These are phyloP conservation scores for Mycena galopus DNA, from an alignment of 768 basidiomycete species.

Conservation along the genomic window DNA sequence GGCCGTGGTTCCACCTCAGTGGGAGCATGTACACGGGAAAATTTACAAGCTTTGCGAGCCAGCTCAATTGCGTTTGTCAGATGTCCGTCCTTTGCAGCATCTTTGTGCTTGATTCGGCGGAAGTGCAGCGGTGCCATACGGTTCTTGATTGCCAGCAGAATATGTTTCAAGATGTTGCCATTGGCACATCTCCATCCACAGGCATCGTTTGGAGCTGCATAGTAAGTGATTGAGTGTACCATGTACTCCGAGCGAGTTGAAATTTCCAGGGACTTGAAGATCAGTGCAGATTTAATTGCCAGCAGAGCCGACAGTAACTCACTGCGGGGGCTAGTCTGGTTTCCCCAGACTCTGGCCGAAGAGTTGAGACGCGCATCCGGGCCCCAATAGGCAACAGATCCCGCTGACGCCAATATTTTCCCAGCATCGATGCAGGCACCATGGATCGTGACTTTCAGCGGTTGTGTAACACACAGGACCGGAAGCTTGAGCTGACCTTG, in stretches of 20 bases:
- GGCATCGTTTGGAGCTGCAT: neutral
- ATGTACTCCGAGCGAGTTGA: conserved; percentile 1
- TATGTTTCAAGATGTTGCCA: neutral
- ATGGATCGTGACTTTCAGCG: neutral
- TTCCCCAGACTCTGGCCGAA: too few species aligned
- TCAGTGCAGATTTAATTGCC: neutral
- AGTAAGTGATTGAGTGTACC: neutral
- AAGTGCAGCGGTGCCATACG: neutral
- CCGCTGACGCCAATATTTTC: too few species aligned
- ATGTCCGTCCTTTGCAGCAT: neutral
- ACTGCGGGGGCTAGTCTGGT: too few species aligned
- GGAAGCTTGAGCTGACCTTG: too few species aligned
- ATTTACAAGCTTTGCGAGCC: neutral
- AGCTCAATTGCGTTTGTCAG: neutral
- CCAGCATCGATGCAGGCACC: neutral
- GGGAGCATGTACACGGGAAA: neutral
- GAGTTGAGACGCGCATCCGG: too few species aligned
- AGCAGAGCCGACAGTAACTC: too few species aligned
- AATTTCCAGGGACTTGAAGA: neutral
- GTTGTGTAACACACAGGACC: neutral
- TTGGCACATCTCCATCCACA: conserved; percentile 13
- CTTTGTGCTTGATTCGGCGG: neutral
- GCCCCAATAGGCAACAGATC: too few species aligned
- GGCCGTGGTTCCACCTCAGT: too few species aligned
- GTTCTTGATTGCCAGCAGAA: neutral